Base-by-base conservation (phyloP, 805 yeast genomes). In the Phaffomyces thermotolerans region DNA sequence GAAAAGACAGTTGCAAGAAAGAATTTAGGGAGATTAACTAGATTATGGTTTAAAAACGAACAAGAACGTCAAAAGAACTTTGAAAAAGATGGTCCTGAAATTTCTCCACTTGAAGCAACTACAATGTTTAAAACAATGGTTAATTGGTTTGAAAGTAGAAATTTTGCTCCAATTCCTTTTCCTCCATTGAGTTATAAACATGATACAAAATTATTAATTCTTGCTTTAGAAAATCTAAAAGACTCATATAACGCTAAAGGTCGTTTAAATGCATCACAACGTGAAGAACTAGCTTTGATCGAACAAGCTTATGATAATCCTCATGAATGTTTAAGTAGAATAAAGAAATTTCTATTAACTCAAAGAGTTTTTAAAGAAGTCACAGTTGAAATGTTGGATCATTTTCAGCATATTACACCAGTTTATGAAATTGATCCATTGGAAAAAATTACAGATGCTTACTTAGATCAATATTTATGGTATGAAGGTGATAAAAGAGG, bases 271-370 rank as follows among this genome's bases (percentile, higher is more conserved):
- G 81, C 95, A 6, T 69, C 82, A 8, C 96, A 93, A 62, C 73
- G 97, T 50, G 97, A 91, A 63, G 99, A 93, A 56, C 66, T 93
- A 47, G 93, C 96, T 0, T 68, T 91, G 48, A 88, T 93, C 38
- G 99, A 93, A 58, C 95, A 89, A 57, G 98, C 98, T 0, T 93
- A 88, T 59, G 99, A 93, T 56, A 87, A 88, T 53, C 99, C 99
- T 0, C 95, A 89, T 60, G 98, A 95, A 57, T 83, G 90, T 48
- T 68, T 93, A 45, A 84, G 83, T 14, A 76, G 96, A 49, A 76
- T 93, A 44, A 93, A 93, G 63, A 82, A 83, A 54, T 80, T 81
- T 36, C 64, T 93, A 38, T 67, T 89, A 44, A 85, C 96, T 0
- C 96, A 90, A 60, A 72, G 98, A 48, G 93, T 88, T 9, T 93